A percentile compares a stretch with the other conserved stretches of the same genome.
These are phyloP conservation scores for Pichia sp. DNA, from an alignment of 1,139 yeast genomes.

Conservation along the genomic window DNA sequence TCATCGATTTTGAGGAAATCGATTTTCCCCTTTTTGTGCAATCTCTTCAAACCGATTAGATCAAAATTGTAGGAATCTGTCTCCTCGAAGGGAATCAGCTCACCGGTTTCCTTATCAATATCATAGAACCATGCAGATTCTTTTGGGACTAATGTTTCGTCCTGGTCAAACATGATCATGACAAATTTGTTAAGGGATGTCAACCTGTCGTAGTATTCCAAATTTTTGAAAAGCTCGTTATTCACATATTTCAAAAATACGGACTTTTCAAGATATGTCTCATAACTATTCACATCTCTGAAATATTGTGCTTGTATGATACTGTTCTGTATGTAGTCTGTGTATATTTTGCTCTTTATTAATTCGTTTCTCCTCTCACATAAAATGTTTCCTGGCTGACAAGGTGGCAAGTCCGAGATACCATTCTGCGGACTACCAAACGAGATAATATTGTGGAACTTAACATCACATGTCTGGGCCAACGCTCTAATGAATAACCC, in stretches of 20 bases:
- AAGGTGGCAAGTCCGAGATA: constrained; percentile 63
- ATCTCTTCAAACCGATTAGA: constrained; percentile 53
- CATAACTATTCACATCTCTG: constrained; percentile 44
- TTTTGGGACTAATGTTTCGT: constrained; percentile 67
- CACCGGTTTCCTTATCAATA: constrained; percentile 42
- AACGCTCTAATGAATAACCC: constrained; percentile 69
- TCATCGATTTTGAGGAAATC: constrained; percentile 53
- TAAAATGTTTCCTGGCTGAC: constrained; percentile 53
- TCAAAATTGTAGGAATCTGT: constrained; percentile 51
- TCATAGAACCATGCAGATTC: constrained; percentile 69
- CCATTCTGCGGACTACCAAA: constrained; percentile 87
- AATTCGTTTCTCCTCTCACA: constrained; percentile 55
- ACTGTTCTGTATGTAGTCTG: constrained; percentile 50
- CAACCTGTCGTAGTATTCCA: constrained; percentile 42
- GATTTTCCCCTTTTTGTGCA: constrained; percentile 43
- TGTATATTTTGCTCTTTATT: constrained; percentile 61
- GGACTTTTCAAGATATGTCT: constrained; percentile 28
- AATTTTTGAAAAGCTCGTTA: constrained; percentile 46
- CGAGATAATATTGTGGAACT: constrained; percentile 55
- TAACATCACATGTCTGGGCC: constrained; percentile 52
- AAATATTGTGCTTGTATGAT: constrained; percentile 75
- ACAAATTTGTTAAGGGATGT: constrained; percentile 48
- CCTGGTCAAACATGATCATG: constrained; percentile 56
- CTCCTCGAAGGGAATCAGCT: constrained; percentile 43
- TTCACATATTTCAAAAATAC: constrained; percentile 55